A percentile compares a stretch with the other conserved stretches of the same genome.
Conservation (phyloP, 192 early-diverging fungal species). For the Gigaspora rosea region DNA sequence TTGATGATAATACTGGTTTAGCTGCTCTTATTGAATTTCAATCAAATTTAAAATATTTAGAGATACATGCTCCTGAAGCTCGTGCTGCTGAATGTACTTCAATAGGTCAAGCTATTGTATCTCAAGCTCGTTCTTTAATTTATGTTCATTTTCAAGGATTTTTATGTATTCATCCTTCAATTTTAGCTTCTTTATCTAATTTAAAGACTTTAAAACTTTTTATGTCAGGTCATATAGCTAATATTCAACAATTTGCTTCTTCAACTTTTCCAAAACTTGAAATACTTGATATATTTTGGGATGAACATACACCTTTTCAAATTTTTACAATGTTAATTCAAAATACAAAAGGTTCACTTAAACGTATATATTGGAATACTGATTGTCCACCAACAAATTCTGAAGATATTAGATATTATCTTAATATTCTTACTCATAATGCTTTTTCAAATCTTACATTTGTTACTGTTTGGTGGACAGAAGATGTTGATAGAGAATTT, state of each 20-base stretch:
- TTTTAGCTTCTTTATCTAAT: neutral
- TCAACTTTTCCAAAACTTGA: conserved; percentile 5
- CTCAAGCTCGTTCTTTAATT: neutral
- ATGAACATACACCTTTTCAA: conserved; percentile 5
- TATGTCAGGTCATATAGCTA: neutral
- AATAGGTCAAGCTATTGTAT: neutral
- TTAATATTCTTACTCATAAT: neutral
- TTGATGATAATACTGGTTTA: neutral
- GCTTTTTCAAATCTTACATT: neutral
- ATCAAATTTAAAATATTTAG: neutral
- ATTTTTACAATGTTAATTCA: neutral
- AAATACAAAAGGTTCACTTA: neutral
- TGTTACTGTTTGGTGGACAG: conserved; percentile 1
- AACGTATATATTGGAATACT: conserved; percentile 7
- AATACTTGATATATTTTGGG: conserved; percentile 15
- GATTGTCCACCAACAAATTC: neutral
- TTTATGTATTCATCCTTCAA: neutral
- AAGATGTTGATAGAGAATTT: neutral
- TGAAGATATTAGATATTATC: conserved; percentile 6
- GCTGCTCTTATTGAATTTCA: conserved; percentile 3
- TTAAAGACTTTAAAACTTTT: conserved; percentile 2
- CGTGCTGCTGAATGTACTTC: neutral
- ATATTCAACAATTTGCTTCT: neutral
- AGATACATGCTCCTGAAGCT: neutral
- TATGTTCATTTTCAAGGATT: neutral